Base-by-base conservation (phyloP, 2,329 filamentous ascomycete species). In the Aschersonia sp. region DNA sequence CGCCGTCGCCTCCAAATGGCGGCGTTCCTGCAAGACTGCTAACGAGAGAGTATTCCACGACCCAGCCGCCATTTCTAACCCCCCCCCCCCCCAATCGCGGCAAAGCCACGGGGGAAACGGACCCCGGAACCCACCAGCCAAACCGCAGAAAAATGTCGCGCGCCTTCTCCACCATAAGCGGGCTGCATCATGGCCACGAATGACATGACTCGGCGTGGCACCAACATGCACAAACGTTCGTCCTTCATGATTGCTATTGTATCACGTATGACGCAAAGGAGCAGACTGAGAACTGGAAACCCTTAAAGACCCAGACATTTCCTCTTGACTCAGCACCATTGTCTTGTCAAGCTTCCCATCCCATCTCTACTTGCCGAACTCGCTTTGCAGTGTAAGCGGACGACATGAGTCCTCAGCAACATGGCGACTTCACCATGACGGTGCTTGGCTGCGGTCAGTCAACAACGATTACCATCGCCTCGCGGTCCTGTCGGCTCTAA, bases 401-500 rank as follows among this genome's bases (percentile, higher is more conserved):
- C 33, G 12, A 37, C 8, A 51, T 51, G 49, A 51, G 45, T 46
- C 33, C 49, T 41, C 45, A 65, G 48, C 65, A 66, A 49, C 65
- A 66, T 49, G 60, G 63, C 57, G 70, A 72, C 55, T 74, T 88
- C 54, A 90, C 85, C 54, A 73, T 94, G 68, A 78, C 86, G 52
- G 78, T 92, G 52, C 73, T 94, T 50, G 87, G 87, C 57, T 92
- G 85, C 64, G 87, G 85, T 85, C 74, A 60, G 77, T 68, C 41
- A 1, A 30, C 30, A 14, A 5, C 52, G 54, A 46, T 54, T 49
- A 41, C 46, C 49, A 30, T 29, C 4, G 3, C 4, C 31, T n/a
- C 7, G 11, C 12, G 32, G 6, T 33, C 8, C 33, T 29, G 9
- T 5, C 22, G 22, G 22, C 14, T 39, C 31, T 39, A 12, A 5